Conservation (phyloP, 495 filamentous ascomycete genomes). For the Aspergillus nidulans region DNA sequence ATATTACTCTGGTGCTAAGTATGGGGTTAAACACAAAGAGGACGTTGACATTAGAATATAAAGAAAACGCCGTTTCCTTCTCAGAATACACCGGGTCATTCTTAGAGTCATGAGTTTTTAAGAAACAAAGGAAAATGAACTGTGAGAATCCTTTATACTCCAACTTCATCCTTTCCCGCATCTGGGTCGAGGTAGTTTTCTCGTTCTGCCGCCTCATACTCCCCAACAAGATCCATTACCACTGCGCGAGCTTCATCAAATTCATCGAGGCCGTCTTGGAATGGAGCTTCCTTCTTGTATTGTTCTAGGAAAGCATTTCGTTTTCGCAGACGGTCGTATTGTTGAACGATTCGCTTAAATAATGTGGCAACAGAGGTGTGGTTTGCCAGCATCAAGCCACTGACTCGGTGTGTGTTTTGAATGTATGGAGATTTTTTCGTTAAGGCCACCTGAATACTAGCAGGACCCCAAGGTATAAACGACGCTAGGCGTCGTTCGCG, state of each 20-base stretch:
- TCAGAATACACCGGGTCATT: slow-evolving; percentile 17
- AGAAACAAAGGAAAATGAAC: background rate
- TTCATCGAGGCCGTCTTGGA: slow-evolving; percentile 83
- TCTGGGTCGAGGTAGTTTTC: slow-evolving; percentile 78
- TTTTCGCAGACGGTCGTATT: slow-evolving; percentile 89
- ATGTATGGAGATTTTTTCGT: slow-evolving; percentile 96
- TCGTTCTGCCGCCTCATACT: slow-evolving; percentile 94
- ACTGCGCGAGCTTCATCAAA: slow-evolving; percentile 93
- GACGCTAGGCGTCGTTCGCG: slow-evolving; percentile 89
- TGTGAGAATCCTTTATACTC: slow-evolving; percentile 17
- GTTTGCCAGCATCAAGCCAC: slow-evolving; percentile 95
- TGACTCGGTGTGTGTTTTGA: slow-evolving; percentile 80
- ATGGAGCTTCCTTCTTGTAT: slow-evolving; percentile 92
- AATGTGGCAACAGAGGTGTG: slow-evolving; percentile 96
- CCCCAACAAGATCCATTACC: slow-evolving; percentile 78
- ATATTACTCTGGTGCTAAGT: slow-evolving; percentile 10
- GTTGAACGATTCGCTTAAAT: slow-evolving; percentile 85
- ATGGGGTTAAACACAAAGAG: slow-evolving; percentile 5
- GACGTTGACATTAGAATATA: background rate
- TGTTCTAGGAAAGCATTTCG: slow-evolving; percentile 94
- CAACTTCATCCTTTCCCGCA: slow-evolving; percentile 46
- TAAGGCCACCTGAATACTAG: slow-evolving; percentile 92
- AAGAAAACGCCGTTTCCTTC: slow-evolving; percentile 19
- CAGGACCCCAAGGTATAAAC: slow-evolving; percentile 99
- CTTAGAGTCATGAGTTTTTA: slow-evolving; percentile 15